Evolutionary conservation across 2,329 filamentous ascomycete genomes (phyloP).

Genomic region (Scortechinia acanthostroma): DNA sequence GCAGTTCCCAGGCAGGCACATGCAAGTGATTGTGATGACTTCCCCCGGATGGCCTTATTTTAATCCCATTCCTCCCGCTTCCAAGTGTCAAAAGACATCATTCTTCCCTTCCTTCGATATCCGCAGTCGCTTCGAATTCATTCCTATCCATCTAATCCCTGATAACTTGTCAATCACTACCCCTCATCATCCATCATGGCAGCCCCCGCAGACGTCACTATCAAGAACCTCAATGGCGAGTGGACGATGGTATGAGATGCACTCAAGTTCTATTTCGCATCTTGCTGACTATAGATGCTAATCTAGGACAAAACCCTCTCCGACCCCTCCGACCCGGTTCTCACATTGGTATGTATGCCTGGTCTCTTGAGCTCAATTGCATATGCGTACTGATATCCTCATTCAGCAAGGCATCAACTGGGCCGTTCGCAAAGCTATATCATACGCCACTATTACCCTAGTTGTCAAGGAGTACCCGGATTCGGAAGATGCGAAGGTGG

Average conservation of each 20-base stretch:
- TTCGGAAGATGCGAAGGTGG: constrained; percentile 19
- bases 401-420: constrained; percentile 41
- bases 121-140: background rate
- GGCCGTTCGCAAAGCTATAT: constrained; percentile 51
- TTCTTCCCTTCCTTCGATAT: background rate
- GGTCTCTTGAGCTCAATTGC: no score
- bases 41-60: no score
- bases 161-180: no score
- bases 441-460: constrained; percentile 46
- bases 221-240: constrained; percentile 40
- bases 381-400: no score
- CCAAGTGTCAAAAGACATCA: no score
- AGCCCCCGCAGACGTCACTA: constrained; percentile 39
- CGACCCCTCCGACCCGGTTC: constrained; percentile 45
- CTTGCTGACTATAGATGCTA: background rate
- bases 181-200: constrained; percentile 34
- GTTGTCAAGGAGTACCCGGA: constrained; percentile 29
- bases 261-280: no score
- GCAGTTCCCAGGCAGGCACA: no score
- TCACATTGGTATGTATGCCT: constrained; percentile 27
- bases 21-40: no score
- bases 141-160: background rate
- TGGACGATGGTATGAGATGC: constrained; percentile 39
- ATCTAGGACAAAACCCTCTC: constrained; percentile 52
- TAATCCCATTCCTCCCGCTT: no score